Base-by-base conservation (phyloP, 768 basidiomycete species). In the Suillus cothurnatus region DNA sequence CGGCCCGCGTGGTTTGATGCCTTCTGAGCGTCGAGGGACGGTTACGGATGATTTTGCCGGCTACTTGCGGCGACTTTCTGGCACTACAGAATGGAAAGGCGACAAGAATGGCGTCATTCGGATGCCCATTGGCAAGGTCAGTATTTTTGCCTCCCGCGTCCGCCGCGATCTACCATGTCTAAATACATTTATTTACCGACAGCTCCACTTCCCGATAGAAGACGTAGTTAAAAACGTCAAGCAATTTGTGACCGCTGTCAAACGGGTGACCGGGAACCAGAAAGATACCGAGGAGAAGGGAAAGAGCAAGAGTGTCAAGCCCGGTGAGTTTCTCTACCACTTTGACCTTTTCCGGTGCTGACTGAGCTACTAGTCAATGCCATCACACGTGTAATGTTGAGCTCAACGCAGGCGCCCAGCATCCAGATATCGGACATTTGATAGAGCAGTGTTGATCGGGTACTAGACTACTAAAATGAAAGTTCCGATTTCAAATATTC, bases 1-100 rank as follows among this genome's bases (percentile, higher is more conserved):
- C 78, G 88, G 97, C 70, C 96, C 95, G 49, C 87, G 93, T 61
- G 97, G 97, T 63, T 80, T 99, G 53, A 97, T 99, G 96, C 97
- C 97, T 14, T 92, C 93, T 8, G 93, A 91, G 67, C 89, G 95
- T 75, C 85, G 95, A 64, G 97, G 97, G 6, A 96, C 96, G 1
- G 97, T 99, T 23, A 93, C 94, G 2, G 92, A 95, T 59, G 94
- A 98, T 66, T 82, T 98, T 49, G 89, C 84, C 17, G 88, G 88
- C 15, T 96, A 92, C 68, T 88, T 99, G 64, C 84, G 86, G 70
- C 86, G 87, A 58, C 84, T 97, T 41, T 86, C 88, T 63, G 94
- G 93, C 15, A 89, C 90, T 5, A 88, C 90, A 55, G 95, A 98
- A 73, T 99, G 97, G 95, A 93, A 89, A 77, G 94, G 93, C 11